Evolutionary conservation across 2,329 filamentous ascomycete genomes (phyloP), one percentile per base, ranked within the genome.

Genomic region (Coleophoma cylindrospora): DNA sequence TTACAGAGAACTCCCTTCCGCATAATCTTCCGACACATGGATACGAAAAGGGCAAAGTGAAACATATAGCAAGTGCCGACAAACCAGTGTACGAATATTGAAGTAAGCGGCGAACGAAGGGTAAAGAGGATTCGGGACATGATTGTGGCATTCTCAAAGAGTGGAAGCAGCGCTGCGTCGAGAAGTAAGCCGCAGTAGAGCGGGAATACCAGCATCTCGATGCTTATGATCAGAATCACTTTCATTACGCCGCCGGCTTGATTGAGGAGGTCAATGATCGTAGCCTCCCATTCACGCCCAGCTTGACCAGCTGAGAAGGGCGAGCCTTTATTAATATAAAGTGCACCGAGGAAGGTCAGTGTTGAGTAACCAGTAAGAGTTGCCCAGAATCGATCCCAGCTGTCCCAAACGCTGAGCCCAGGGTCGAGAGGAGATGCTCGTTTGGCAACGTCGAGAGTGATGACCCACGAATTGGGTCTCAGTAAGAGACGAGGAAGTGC

Each of bases 51-150:
- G 5, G 94, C 94, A 66, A 99, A 99, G 66, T 99, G 94, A 71
- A 99, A 99, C 95, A 99, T 99, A 69, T 99, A 99, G 55, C 91
- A 95, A 3, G 94, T 99, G 45, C 94, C 94, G 50, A 96, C 86
- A 64, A 99, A 99, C 94, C 94, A 99, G 67, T 99, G 94, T 47
- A 97, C 87, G 66, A 99, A 99, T 13, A 95, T 82, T 13, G 92
- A 96, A 1, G 91, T 96, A 57, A 92, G 79, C 0, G 94, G 94
- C 53, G 86, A 90, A 53, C 83, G 77, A 49, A 81, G 73, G 2
- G 89, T 89, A 62, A 96, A 99, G 4, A 83, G 73, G 47, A 95
- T 72, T 19, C 94, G 83, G 8, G 89, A 90, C 55, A 79, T 78
- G 47, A 96, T 69, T 0, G 87, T 91, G 1, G 90, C 86, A 54